Evolutionary conservation across 148 eudicot genomes (phyloP).

Genomic region (Drosera capensis): DNA sequence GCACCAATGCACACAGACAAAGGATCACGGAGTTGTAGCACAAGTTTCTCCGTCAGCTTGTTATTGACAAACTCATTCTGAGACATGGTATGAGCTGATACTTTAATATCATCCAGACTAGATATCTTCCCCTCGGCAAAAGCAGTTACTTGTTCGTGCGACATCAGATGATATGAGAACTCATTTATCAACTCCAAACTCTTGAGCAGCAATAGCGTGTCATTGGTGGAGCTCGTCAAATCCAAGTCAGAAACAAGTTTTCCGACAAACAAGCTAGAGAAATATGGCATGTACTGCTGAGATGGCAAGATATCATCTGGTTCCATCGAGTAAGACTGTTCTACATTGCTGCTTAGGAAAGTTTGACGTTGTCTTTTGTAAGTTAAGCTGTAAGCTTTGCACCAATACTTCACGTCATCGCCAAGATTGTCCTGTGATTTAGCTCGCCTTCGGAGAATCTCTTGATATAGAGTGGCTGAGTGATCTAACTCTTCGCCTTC

Average conservation of each 20-base stretch:
- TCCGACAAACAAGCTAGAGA: slow-evolving; percentile 21
- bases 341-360: slow-evolving; percentile 7
- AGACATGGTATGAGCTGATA: slow-evolving; percentile 22
- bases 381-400: slow-evolving; percentile 36
- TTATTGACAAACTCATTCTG: slow-evolving; percentile 59
- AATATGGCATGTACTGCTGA: slow-evolving; percentile 28
- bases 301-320: slow-evolving; percentile 10
- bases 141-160: slow-evolving; percentile 31
- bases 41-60: slow-evolving; percentile 77
- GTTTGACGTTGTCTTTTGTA: slow-evolving; percentile 28
- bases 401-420: slow-evolving; percentile 37
- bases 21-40: slow-evolving; percentile 82
- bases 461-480: slow-evolving; percentile 56
- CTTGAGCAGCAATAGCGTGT: slow-evolving; percentile 51
- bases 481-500: slow-evolving; percentile 47
- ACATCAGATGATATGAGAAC: slow-evolving; percentile 44
- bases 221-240: slow-evolving; percentile 36
- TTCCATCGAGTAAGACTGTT: slow-evolving; percentile 3
- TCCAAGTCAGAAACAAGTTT: slow-evolving; percentile 30
- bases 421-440: slow-evolving; percentile 25
- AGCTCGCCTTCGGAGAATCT: slow-evolving; percentile 33
- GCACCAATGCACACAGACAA: slow-evolving; percentile 56
- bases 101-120: slow-evolving; percentile 40
- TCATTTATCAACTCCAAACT: slow-evolving; percentile 67
- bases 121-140: slow-evolving; percentile 49